Evolutionary conservation across 345 rosid genomes (phyloP).

Genomic region (Leavenworthia alabamica): DNA sequence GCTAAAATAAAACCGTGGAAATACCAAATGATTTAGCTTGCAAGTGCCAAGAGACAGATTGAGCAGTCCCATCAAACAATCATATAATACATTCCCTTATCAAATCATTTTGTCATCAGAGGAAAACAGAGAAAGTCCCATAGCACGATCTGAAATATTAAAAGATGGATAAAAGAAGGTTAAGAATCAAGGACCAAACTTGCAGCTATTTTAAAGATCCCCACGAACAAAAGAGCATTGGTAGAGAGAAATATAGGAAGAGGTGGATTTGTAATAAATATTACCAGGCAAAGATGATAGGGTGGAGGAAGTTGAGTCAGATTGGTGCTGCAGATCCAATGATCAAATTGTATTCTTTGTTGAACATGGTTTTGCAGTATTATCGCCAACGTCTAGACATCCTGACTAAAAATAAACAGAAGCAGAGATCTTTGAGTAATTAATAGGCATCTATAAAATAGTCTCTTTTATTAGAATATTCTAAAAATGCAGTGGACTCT

Average conservation of each 20-base stretch:
- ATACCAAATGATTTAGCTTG: slow-evolving; percentile 42
- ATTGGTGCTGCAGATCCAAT: slow-evolving; percentile 15
- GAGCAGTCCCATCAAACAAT: too few species aligned
- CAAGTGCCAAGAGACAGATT: slow-evolving; percentile 50
- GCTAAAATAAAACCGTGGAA: too few species aligned
- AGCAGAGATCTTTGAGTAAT: slow-evolving; percentile 4
- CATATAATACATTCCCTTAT: too few species aligned
- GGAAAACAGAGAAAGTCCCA: too few species aligned
- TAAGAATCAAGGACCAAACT: too few species aligned
- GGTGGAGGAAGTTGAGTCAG: slow-evolving; percentile 14
- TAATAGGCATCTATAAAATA: slow-evolving; percentile 19
- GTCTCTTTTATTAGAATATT: slow-evolving; percentile 27
- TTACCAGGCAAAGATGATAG: slow-evolving; percentile 15
- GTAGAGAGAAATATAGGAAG: not conserved
- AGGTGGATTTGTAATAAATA: not conserved
- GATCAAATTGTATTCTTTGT: slow-evolving; percentile 1
- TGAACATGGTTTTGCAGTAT: slow-evolving; percentile 12
- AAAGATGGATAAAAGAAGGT: too few species aligned
- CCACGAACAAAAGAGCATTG: not conserved
- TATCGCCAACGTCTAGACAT: slow-evolving; percentile 10
- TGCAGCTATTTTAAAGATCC: too few species aligned
- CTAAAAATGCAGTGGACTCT: slow-evolving; percentile 25
- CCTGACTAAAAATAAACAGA: slow-evolving; percentile 27
- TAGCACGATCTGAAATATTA: too few species aligned
- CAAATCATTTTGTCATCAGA: too few species aligned